A percentile compares a stretch with the other conserved stretches of the same genome.
These are phyloP conservation scores for Paramarasmius palmivorus DNA, from an alignment of 1,284 basidiomycete genomes.

Conservation along the genomic window DNA sequence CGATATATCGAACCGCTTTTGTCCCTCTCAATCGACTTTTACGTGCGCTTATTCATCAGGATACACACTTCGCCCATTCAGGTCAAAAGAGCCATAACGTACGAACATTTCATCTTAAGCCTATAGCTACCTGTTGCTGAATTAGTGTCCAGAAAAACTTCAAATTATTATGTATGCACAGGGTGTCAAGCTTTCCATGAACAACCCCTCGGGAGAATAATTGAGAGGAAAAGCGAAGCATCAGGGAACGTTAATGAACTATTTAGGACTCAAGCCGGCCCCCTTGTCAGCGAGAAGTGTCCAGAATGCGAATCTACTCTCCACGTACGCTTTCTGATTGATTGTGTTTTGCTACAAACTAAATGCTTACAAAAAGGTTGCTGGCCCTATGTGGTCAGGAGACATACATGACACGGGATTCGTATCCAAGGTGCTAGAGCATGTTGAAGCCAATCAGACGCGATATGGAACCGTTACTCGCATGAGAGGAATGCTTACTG, in stretches of 20 bases:
- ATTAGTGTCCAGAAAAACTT: constrained; percentile 64
- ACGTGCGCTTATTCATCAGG: constrained; percentile 90
- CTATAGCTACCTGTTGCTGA: constrained; percentile 10
- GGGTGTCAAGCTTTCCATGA: constrained; percentile 80
- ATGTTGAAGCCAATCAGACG: constrained; percentile 61
- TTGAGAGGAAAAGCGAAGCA: constrained; percentile 57
- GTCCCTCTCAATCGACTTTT: constrained; percentile 96
- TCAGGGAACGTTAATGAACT: constrained; percentile 54
- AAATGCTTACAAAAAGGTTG: constrained; percentile 50
- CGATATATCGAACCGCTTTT: constrained; percentile 90
- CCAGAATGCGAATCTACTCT: constrained; percentile 79
- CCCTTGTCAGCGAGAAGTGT: constrained; percentile 68
- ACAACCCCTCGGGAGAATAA: constrained; percentile 76
- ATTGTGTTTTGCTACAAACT: constrained; percentile 1
- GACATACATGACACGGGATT: constrained; percentile 83
- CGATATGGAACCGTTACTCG: constrained; percentile 80
- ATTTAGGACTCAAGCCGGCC: constrained; percentile 78
- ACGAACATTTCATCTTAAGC: constrained; percentile 24
- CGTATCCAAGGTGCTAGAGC: constrained; percentile 72
- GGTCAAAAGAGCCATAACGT: constrained; percentile 86
- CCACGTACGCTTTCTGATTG: constrained; percentile 54
- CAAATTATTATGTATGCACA: constrained; percentile 80
- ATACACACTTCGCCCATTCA: constrained; percentile 78
- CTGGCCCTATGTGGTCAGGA: constrained; percentile 97
- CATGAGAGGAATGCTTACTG: constrained; percentile 94